Evolutionary conservation across 352 stramenopile species (phyloP), one percentile per base, ranked within the genome.

Genomic region (Pilasporangium apinafurcum): DNA sequence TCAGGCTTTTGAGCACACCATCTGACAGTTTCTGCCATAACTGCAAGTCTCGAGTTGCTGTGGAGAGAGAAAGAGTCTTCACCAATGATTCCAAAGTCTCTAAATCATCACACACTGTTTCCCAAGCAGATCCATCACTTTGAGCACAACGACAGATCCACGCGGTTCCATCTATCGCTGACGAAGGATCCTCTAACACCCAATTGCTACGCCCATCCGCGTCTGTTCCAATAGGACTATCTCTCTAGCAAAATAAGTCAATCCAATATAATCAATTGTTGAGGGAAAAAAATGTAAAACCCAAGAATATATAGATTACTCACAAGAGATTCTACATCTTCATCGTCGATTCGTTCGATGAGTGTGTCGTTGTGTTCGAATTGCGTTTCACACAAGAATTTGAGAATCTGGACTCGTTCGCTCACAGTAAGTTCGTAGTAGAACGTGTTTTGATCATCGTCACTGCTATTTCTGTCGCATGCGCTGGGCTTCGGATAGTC

Each of bases 291-390:
- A 4, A 27, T n/a, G n/a, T 10, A 25, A 6, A 20, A 6, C 5
- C 21, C 4, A 12, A 16, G 9, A 16, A n/a, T 31, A 7, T 3
- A 14, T 13, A 44, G 17, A 13, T 8, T 1, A 48, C 50, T 32
- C 48, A 77, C 67, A 34, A 84, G 65, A 1, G 56, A 62, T 14
- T 83, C 62, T 8, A 56, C 65, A 28, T 77, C 72, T 29, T 79
- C 59, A 29, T 70, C 53, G 22, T 67, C 75, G 40, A 87, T 71
- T 32, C 65, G 60, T 48, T 84, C 60, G 16, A 82, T 44, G 6
- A 86, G 59, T 25, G 48, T 29, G 28, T 81, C 66, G 41, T 86
- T 88, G 43, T 67, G 60, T 41, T 86, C 72, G 26, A 84, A 86
- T 32, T 86, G 72, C 21, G 62, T 51, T 42, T 88, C 72, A 22